Conservation (phyloP, 1,139 yeast genomes). For the Geotrichum siamense region DNA sequence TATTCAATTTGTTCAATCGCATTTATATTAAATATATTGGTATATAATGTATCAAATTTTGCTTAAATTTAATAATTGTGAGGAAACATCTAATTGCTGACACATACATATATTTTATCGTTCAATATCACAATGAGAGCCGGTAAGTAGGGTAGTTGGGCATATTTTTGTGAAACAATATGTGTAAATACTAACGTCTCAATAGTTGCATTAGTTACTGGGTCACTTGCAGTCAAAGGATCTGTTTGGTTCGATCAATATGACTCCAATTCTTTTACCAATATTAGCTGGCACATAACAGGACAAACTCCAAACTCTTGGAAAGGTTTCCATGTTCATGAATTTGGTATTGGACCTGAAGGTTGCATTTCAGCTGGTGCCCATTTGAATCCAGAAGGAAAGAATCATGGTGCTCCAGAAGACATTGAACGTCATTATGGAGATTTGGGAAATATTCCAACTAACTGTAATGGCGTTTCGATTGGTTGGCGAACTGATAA, state of each 20-base stretch:
- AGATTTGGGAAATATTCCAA: slow-evolving; percentile 87
- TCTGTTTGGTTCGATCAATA: slow-evolving; percentile 77
- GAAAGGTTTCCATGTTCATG: slow-evolving; percentile 97
- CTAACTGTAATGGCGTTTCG: slow-evolving; percentile 81
- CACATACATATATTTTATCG: no score
- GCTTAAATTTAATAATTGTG: no score
- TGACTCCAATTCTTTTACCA: slow-evolving; percentile 70
- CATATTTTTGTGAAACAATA: neutral
- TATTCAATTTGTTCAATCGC: no score
- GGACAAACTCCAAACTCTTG: slow-evolving; percentile 83
- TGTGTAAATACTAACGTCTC: neutral
- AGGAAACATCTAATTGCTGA: no score
- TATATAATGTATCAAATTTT: no score
- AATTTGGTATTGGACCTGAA: slow-evolving; percentile 96
- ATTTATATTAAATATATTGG: no score
- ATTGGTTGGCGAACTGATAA: slow-evolving; percentile 77
- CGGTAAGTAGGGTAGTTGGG: slow-evolving; percentile 7
- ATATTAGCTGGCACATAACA: slow-evolving; percentile 73
- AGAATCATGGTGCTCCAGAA: slow-evolving; percentile 90
- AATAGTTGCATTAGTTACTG: slow-evolving; percentile 88
- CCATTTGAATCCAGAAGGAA: slow-evolving; percentile 89
- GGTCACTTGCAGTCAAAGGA: slow-evolving; percentile 84
- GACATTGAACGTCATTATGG: slow-evolving; percentile 91
- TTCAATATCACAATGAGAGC: slow-evolving; percentile 13
- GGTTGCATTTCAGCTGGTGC: slow-evolving; percentile 99